Conservation (phyloP, 768 basidiomycete species). For the Lentinula sp. region DNA sequence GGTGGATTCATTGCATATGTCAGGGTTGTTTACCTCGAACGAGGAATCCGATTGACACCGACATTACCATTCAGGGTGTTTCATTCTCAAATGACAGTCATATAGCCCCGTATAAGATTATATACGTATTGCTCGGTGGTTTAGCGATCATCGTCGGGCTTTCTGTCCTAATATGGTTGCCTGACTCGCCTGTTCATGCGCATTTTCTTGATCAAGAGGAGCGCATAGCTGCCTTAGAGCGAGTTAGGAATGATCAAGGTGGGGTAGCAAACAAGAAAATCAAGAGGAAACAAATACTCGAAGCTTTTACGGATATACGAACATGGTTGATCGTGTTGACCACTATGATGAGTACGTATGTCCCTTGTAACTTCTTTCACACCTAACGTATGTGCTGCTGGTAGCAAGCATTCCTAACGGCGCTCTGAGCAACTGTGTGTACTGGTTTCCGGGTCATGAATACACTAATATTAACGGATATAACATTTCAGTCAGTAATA, state of each 20-base stretch:
- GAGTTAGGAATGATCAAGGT: constrained; percentile 61
- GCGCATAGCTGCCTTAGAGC: constrained; percentile 55
- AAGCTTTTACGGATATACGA: constrained; percentile 50
- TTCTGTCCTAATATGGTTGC: constrained; percentile 52
- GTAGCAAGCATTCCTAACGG: constrained; percentile 65
- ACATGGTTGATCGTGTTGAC: constrained; percentile 61
- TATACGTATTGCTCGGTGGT: constrained; percentile 55
- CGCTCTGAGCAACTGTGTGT: constrained; percentile 54
- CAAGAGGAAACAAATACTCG: constrained; percentile 53
- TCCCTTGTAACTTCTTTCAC: too few relatives aligned
- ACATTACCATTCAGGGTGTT: constrained; percentile 33
- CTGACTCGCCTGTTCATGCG: constrained; percentile 62
- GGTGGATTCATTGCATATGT: constrained; percentile 64
- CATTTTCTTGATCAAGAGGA: constrained; percentile 51
- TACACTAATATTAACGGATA: not conserved
- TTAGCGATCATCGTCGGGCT: constrained; percentile 56
- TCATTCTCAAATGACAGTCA: constrained; percentile 43
- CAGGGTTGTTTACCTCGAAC: constrained; percentile 9
- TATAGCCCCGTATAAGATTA: constrained; percentile 54
- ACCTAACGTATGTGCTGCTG: too few relatives aligned
- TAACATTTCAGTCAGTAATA: constrained; percentile 42
- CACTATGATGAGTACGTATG: constrained; percentile 46
- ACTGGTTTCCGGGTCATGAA: not conserved
- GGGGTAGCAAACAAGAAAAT: constrained; percentile 56
- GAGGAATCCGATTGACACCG: not conserved